Base-by-base conservation (phyloP, 768 basidiomycete genomes). In the Suillus brevipes region DNA sequence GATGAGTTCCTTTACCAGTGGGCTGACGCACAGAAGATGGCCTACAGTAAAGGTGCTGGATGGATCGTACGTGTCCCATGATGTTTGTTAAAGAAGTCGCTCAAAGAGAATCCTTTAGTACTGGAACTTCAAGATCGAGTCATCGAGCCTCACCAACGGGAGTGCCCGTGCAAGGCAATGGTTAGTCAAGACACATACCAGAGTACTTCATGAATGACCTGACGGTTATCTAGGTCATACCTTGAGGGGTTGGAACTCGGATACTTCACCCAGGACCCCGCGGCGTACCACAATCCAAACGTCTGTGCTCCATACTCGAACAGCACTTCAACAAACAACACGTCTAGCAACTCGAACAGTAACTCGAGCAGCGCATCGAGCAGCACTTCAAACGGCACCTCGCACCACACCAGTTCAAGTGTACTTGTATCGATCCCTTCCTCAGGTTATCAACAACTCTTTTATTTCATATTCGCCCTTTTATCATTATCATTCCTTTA, bases 1-100 rank as follows among this genome's bases (percentile, higher is more conserved):
- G 82, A 90, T 61, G 82, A 71, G 0, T 91, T 91, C 78, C 73
- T 91, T 50, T 66, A 60, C 64, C 75, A 88, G 70, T 91, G 90
- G 90, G 90, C 89, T 13, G 90, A 91, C 68, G 88, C 90, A 31
- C 90, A 91, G 74, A 91, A 91, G 73, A 75, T 85, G 45, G 79
- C 83, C 1, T 91, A 90, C 61, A 81, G 82, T 62, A 75, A 88
- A 65, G 80, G 82, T 40, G 81, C 82, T 2, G 89, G 89, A 34
- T 91, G 89, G 89, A 81, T 90, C 49, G 88, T 89, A 67, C 76
- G 87, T 80, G 4, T 55, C 28, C 36, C 58, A 34, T 47, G 36
- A 58, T 16, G 7, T 23, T 18, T 37, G 36, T 45, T 9, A 2
- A 6, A 14, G 36, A 52, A 5, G 12, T 38, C 31, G 14, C 28